Conservation (phyloP, 1,284 basidiomycete genomes). For the Mycena citricolor region DNA sequence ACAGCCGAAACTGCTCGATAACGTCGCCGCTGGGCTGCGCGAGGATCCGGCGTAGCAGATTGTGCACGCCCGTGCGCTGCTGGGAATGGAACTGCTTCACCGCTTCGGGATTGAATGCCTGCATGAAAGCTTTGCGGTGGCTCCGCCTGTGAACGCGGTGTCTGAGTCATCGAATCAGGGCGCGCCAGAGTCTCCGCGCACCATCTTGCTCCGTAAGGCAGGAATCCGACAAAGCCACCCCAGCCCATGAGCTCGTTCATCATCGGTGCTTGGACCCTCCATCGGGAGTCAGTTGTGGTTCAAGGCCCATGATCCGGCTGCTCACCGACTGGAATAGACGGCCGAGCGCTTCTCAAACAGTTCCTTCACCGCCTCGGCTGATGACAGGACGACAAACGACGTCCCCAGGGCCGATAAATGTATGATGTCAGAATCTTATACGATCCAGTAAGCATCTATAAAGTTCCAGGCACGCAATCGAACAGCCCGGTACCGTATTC, state of each 20-base stretch:
- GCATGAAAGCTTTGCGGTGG: slow-evolving; percentile 7
- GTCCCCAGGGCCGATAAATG: slow-evolving; percentile 4
- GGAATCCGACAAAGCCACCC: not conserved
- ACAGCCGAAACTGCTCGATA: not conserved
- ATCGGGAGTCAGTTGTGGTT: not conserved
- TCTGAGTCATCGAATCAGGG: too few relatives aligned
- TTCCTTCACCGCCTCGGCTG: slow-evolving; percentile 3
- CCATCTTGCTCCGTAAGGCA: not conserved
- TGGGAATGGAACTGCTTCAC: slow-evolving; percentile 7
- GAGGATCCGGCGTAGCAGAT: not conserved
- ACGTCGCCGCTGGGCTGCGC: not conserved
- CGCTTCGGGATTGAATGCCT: slow-evolving; percentile 8
- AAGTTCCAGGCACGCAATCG: not conserved
- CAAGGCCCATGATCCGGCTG: too few relatives aligned
- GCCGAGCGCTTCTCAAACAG: slow-evolving; percentile 9
- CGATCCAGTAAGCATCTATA: too few relatives aligned
- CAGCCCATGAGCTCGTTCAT: slow-evolving; percentile 9
- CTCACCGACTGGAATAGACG: slow-evolving; percentile 12
- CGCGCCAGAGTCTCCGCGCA: too few relatives aligned
- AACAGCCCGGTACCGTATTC: slow-evolving; percentile 21
- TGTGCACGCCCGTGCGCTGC: not conserved
- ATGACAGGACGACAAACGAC: slow-evolving; percentile 6
- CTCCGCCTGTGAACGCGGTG: slow-evolving; percentile 1
- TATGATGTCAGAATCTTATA: slow-evolving; percentile 13
- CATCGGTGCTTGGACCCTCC: slow-evolving; percentile 3